Evolutionary conservation across 345 rosid species (phyloP).

Genomic region (Eutrema yunnanense): DNA sequence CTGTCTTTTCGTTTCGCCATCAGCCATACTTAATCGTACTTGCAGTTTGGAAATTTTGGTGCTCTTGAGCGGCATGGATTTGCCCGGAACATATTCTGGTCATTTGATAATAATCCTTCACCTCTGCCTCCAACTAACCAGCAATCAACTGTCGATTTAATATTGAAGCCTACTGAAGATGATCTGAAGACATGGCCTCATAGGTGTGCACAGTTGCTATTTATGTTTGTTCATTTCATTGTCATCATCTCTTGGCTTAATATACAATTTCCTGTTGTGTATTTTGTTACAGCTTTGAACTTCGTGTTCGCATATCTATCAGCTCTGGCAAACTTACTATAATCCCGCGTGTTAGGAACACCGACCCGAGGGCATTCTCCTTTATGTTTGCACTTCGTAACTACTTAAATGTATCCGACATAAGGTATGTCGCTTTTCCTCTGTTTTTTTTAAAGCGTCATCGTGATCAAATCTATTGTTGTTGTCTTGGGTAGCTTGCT

Average conservation of each 20-base stretch:
- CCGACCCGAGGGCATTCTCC: constrained; percentile 63
- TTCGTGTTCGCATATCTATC: constrained; percentile 75
- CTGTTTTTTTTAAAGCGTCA: not conserved
- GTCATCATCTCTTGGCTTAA: not conserved
- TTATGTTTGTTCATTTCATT: not conserved
- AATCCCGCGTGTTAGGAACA: constrained; percentile 92
- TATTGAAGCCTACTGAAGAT: constrained; percentile 68
- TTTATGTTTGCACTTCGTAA: constrained; percentile 65
- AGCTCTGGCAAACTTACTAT: constrained; percentile 69
- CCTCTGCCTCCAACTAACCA: constrained; percentile 64
- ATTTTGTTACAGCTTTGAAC: constrained; percentile 64
- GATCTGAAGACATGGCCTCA: constrained; percentile 80
- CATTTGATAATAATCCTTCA: constrained; percentile 64
- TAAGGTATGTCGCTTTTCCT: constrained; percentile 46
- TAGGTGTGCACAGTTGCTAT: constrained; percentile 35
- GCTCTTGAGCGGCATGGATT: constrained; percentile 87
- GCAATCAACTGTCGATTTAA: constrained; percentile 74
- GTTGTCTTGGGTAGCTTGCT: not conserved
- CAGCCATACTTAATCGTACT: not conserved
- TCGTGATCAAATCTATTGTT: not conserved
- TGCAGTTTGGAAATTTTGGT: constrained; percentile 79
- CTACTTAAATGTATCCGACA: constrained; percentile 81
- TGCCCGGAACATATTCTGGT: constrained; percentile 78
- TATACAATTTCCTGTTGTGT: not conserved
- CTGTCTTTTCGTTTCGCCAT: not conserved